A percentile compares a stretch with the other conserved stretches of the same genome.
Evolutionary conservation across 2,329 filamentous ascomycete species (phyloP).

Genomic region (Colletotrichum lupini): DNA sequence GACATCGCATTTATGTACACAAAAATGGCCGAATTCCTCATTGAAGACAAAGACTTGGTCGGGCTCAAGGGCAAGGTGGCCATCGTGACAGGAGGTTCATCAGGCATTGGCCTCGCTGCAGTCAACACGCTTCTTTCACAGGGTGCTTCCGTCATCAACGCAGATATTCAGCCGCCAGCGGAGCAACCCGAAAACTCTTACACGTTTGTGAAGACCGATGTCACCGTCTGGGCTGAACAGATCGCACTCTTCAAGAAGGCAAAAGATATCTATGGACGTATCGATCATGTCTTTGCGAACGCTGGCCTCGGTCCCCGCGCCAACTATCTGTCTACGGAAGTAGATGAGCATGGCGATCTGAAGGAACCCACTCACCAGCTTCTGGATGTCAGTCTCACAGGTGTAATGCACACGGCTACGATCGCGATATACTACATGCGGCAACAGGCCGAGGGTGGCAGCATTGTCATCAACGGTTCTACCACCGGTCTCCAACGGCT

Average conservation of each 20-base stretch:
- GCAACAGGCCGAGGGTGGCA: slow-evolving; percentile 57
- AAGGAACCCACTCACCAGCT: slow-evolving; percentile 54
- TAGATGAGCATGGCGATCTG: slow-evolving; percentile 61
- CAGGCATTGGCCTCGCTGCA: slow-evolving; percentile 78
- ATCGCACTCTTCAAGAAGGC: slow-evolving; percentile 62
- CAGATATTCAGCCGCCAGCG: slow-evolving; percentile 60
- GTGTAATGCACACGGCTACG: slow-evolving; percentile 60
- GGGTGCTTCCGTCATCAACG: slow-evolving; percentile 66
- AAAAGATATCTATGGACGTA: slow-evolving; percentile 74
- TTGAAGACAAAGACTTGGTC: slow-evolving; percentile 55
- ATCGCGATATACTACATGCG: slow-evolving; percentile 63
- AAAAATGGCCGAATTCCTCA: slow-evolving; percentile 56
- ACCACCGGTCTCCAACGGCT: slow-evolving; percentile 62
- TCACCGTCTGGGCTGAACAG: slow-evolving; percentile 61
- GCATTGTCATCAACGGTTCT: slow-evolving; percentile 65
- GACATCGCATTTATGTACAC: not conserved
- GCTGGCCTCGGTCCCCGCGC: slow-evolving; percentile 62
- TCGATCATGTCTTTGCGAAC: slow-evolving; percentile 81
- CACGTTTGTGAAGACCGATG: slow-evolving; percentile 58
- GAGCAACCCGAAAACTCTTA: slow-evolving; percentile 41
- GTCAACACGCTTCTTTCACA: slow-evolving; percentile 60
- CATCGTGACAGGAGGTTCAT: slow-evolving; percentile 76
- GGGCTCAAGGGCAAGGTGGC: slow-evolving; percentile 71
- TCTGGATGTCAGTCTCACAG: slow-evolving; percentile 62
- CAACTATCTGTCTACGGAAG: slow-evolving; percentile 57